These are phyloP conservation scores for Candida nanaspora DNA, from an alignment of 805 yeast species.

Conservation along the genomic window DNA sequence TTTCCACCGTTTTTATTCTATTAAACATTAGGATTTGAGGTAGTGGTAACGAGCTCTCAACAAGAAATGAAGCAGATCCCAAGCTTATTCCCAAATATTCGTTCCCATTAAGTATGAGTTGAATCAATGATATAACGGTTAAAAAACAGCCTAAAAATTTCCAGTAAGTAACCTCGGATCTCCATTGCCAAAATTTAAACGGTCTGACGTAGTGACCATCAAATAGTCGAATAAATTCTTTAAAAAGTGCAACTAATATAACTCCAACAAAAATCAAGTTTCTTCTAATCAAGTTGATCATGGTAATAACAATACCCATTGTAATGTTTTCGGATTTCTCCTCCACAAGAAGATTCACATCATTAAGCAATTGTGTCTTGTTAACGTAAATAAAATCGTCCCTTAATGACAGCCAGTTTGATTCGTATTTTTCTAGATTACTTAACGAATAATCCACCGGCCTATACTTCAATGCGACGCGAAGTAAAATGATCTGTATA, in stretches of 20 bases:
- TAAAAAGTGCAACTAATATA: constrained; percentile 14
- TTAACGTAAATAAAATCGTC: constrained; percentile 18
- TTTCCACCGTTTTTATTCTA: constrained; percentile 61
- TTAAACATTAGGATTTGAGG: constrained; percentile 71
- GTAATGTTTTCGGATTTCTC: neutral
- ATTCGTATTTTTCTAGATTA: constrained; percentile 25
- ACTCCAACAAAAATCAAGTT: constrained; percentile 8
- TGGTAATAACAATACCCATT: constrained; percentile 6
- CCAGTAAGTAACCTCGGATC: constrained; percentile 52
- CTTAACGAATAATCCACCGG: constrained; percentile 34
- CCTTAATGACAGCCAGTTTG: constrained; percentile 21
- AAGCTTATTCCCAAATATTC: constrained; percentile 22
- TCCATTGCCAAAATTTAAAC: constrained; percentile 83
- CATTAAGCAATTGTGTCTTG: constrained; percentile 3
- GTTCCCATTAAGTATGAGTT: constrained; percentile 13
- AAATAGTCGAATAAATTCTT: constrained; percentile 48
- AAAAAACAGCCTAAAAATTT: constrained; percentile 45
- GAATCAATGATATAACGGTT: constrained; percentile 4
- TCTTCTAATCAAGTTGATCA: constrained; percentile 9
- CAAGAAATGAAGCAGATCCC: constrained; percentile 39
- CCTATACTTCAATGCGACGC: constrained; percentile 55
- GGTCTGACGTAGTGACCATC: constrained; percentile 67
- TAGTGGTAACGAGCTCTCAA: constrained; percentile 67
- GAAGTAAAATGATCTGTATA: constrained; percentile 61
- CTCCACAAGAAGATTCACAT: constrained; percentile 7